Percentiles rank a stretch among this genome's conserved stretches.
These are phyloP conservation scores for Casuarina glauca DNA, from an alignment of 306 rosid genomes.

Conservation along the genomic window DNA sequence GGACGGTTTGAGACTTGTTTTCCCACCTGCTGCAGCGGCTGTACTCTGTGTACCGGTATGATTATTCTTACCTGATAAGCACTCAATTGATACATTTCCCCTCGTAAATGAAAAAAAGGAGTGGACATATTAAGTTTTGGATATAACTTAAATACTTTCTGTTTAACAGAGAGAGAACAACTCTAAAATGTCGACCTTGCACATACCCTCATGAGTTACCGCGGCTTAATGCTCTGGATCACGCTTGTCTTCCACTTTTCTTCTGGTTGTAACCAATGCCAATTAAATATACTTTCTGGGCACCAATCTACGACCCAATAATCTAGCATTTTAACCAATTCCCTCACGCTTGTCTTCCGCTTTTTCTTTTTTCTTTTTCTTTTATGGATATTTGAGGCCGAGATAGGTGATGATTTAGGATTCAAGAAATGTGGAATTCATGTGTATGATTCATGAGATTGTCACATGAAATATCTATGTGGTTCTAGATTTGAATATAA, in stretches of 20 bases:
- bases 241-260: neutral
- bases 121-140: neutral
- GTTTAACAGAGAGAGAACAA: neutral
- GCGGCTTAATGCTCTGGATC: neutral
- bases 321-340: neutral
- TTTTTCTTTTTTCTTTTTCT: neutral
- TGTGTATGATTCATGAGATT: neutral
- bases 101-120: neutral
- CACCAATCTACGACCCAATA: neutral
- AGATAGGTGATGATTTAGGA: neutral
- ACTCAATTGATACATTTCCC: neutral
- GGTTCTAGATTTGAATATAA: neutral
- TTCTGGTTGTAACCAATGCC: neutral
- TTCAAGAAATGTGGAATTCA: neutral
- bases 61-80: slow-evolving; percentile 11
- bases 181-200: neutral
- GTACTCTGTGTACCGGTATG: slow-evolving; percentile 68
- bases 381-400: neutral
- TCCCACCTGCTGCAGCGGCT: slow-evolving; percentile 93
- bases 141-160: neutral
- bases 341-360: neutral
- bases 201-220: neutral
- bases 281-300: neutral
- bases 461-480: neutral
- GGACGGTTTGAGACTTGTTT: slow-evolving; percentile 96